phyloP scores from a whole-genome alignment of 1,284 basidiomycete genomes.

The Cutaneotrichosporon dermatis region DNA sequence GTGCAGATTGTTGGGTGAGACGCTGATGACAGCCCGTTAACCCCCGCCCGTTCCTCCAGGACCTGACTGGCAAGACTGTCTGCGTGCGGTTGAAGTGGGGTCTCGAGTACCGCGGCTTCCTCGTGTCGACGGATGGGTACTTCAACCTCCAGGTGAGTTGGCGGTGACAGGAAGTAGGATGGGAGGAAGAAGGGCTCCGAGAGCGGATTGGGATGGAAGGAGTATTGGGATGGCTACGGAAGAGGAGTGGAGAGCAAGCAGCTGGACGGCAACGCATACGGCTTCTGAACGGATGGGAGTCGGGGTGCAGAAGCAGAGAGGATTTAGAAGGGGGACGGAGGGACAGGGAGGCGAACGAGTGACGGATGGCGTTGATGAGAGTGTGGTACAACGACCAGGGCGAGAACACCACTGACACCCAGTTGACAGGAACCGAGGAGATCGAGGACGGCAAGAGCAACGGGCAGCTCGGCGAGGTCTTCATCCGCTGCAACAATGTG shows the following conservation, averaged over 20 bases:
- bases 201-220: no score
- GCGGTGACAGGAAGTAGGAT: not conserved
- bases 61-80: constrained; percentile 95
- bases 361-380: no score
- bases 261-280: no score
- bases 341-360: no score
- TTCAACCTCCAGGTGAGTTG: constrained; percentile 92
- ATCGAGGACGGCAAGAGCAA: constrained; percentile 94
- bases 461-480: constrained; percentile 94
- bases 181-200: not conserved
- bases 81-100: constrained; percentile 98
- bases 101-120: constrained; percentile 96
- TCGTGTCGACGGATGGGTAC: constrained; percentile 97
- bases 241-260: no score
- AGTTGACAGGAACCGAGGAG: constrained; percentile 98
- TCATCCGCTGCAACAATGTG: constrained; percentile 96
- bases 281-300: no score
- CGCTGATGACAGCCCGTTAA: constrained; percentile 66
- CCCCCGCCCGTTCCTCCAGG: constrained; percentile 97
- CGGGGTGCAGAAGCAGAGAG: no score
- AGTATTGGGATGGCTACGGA: no score
- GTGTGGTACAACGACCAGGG: no score
- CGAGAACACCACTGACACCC: constrained; percentile 8
- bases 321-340: no score
- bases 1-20: no score